phyloP scores from a whole-genome alignment of 805 yeast genomes.

The Aciculoconidium aculeatum region DNA sequence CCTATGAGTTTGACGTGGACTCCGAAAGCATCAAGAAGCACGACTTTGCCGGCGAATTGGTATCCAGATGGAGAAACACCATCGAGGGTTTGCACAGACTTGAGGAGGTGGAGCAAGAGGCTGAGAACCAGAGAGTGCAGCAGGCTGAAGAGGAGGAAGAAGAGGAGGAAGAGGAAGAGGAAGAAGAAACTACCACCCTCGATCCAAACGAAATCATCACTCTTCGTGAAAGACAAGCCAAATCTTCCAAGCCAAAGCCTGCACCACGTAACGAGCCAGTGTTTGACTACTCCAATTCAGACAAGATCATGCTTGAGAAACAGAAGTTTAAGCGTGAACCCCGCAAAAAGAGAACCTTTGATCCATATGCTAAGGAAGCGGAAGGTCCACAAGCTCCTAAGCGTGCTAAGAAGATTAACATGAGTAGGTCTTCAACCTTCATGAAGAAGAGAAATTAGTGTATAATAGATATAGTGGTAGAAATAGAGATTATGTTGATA shows the following conservation, averaged over 20 bases:
- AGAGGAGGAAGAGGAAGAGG: slow-evolving; percentile 5
- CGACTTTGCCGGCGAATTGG: slow-evolving; percentile 12
- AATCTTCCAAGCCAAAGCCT: slow-evolving; percentile 9
- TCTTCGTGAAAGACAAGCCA: slow-evolving; percentile 20
- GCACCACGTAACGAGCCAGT: slow-evolving; percentile 14
- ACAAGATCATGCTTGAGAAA: slow-evolving; percentile 31
- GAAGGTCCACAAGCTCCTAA: slow-evolving; percentile 54
- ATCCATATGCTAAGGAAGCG: slow-evolving; percentile 49
- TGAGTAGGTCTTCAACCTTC: slow-evolving; percentile 36
- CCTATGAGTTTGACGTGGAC: slow-evolving; percentile 14
- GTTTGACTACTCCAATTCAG: slow-evolving; percentile 42
- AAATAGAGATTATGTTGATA: background rate
- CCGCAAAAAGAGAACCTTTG: slow-evolving; percentile 44
- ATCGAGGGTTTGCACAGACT: slow-evolving; percentile 11
- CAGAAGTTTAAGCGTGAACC: slow-evolving; percentile 15
- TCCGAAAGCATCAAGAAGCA: slow-evolving; percentile 12
- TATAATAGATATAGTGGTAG: background rate
- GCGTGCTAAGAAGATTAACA: slow-evolving; percentile 29
- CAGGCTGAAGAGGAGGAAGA: slow-evolving; percentile 8
- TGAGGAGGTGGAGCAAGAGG: slow-evolving; percentile 3
- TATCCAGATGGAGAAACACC: slow-evolving; percentile 10
- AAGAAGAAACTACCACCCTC: slow-evolving; percentile 5
- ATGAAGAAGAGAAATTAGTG: slow-evolving; percentile 10
- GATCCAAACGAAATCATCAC: slow-evolving; percentile 37
- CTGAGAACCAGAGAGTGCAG: slow-evolving; percentile 5